Percentiles rank a stretch among this genome's conserved stretches.
phyloP scores from a whole-genome alignment of 176 grass and related monocot genomes.

The Zoysia pacifica region DNA sequence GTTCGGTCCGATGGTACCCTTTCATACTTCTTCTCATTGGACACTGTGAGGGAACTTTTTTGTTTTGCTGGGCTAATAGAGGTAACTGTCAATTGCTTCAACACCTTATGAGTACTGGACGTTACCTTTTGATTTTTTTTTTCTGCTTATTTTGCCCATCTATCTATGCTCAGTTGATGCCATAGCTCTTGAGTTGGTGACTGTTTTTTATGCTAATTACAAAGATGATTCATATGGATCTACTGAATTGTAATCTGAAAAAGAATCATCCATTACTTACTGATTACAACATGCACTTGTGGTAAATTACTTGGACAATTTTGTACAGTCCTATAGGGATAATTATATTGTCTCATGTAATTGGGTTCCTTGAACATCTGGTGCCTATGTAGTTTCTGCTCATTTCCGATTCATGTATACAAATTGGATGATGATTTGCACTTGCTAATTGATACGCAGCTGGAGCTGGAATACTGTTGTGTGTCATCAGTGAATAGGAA shows the following conservation, averaged over 20 bases:
- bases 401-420: background rate
- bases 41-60: slow-evolving; percentile 74
- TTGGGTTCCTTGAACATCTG: background rate
- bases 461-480: slow-evolving; percentile 93
- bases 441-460: slow-evolving; percentile 42
- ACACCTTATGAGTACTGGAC: background rate
- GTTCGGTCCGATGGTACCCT: slow-evolving; percentile 87
- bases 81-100: slow-evolving; percentile 45
- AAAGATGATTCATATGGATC: background rate
- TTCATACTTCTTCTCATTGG: slow-evolving; percentile 87
- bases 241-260: slow-evolving; percentile 5
- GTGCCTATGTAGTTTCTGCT: slow-evolving; percentile 21
- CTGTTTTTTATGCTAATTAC: background rate
- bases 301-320: background rate
- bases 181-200: background rate
- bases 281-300: background rate
- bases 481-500: slow-evolving; percentile 78
- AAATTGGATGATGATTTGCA: background rate
- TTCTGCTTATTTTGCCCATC: background rate
- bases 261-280: slow-evolving; percentile 3
- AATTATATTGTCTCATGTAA: background rate
- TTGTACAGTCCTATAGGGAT: background rate
- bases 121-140: slow-evolving; percentile 20
- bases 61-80: slow-evolving; percentile 65
- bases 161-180: background rate